Evolutionary conservation across 768 basidiomycete genomes (phyloP), one percentile per base, ranked within the genome.

Genomic region (Boletus pseudo-olivaceus): DNA sequence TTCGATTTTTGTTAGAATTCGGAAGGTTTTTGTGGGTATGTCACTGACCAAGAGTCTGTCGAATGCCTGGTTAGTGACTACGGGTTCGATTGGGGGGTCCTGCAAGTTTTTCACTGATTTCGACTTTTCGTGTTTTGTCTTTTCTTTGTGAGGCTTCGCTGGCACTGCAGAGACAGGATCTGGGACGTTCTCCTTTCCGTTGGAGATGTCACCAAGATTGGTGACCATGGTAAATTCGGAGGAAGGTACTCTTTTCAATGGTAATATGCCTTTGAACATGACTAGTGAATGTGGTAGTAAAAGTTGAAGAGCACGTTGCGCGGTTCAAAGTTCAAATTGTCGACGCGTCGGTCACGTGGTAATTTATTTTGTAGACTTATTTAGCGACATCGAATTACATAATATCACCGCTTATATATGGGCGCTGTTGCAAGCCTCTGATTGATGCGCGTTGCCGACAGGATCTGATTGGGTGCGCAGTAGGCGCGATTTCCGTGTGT

Each of bases 261-360:
- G 85, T 34, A 91, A 74, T 51, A 92, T 89, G 62, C 82, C 80
- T 73, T 89, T 90, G 77, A 92, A 91, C 90, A 92, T 92, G 56
- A 15, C 34, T 58, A 37, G 39, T 10, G 38, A 51, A 1, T 4
- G 47, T 56, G 26, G 56, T 59, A 10, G 55, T 44, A 33, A 41
- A 35, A 52, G 14, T 0, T 43, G 47, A 51, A 52, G 39, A 15
- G 30, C 26, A 32, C 17, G 55, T 53, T 52, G 56, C 70, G 54
- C 71, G 69, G 69, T 71, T 71, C 58, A 55, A 57, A 53, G 9
- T 67, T 23, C 23, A 23, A 4, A 23, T 23, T 62, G 33, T 51
- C 30, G 65, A 62, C 69, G 71, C 71, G 69, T 58, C 27, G 47
- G 52, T 71, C 69, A 71, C 68, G 67, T 71, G 69, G 7, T 23